Percentiles rank a stretch among this genome's conserved stretches.
Evolutionary conservation across 345 rosid genomes (phyloP).

Genomic region (Arabidopsis suecica): DNA sequence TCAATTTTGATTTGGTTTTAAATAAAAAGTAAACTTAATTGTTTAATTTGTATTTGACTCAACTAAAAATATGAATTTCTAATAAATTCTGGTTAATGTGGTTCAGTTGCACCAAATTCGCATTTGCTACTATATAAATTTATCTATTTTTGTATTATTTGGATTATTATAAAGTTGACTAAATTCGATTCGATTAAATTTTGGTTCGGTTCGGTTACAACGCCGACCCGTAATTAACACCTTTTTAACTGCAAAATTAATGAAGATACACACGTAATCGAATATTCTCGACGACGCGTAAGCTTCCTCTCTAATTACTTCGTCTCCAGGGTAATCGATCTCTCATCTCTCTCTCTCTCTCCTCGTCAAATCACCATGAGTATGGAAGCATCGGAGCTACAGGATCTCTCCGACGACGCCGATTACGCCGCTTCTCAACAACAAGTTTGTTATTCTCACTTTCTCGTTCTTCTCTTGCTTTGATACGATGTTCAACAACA

Average conservation of each 20-base stretch:
- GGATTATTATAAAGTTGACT: background rate
- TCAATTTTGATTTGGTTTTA: background rate
- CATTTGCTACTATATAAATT: background rate
- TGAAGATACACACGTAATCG: constrained; percentile 23
- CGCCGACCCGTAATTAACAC: background rate
- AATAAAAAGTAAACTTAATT: background rate
- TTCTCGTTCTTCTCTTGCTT: background rate
- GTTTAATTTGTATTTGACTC: background rate
- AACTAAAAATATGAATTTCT: background rate
- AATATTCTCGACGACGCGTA: constrained; percentile 43
- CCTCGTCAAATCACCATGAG: constrained; percentile 39
- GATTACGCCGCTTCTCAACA: constrained; percentile 92
- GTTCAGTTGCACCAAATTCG: background rate
- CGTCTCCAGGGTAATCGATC: constrained; percentile 44
- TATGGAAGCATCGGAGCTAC: constrained; percentile 82
- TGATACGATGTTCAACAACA: background rate
- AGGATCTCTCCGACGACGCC: constrained; percentile 96
- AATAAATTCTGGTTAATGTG: background rate
- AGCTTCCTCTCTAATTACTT: constrained; percentile 35
- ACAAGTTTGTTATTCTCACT: constrained; percentile 54
- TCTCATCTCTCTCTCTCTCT: constrained; percentile 8
- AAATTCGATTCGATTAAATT: background rate
- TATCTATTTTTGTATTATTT: background rate
- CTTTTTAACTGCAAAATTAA: background rate
- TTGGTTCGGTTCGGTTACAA: background rate